Percentiles rank a stretch among this genome's conserved stretches.
Conservation (phyloP, 192 early-diverging fungal genomes). For the Entophlyctis luteolus region DNA sequence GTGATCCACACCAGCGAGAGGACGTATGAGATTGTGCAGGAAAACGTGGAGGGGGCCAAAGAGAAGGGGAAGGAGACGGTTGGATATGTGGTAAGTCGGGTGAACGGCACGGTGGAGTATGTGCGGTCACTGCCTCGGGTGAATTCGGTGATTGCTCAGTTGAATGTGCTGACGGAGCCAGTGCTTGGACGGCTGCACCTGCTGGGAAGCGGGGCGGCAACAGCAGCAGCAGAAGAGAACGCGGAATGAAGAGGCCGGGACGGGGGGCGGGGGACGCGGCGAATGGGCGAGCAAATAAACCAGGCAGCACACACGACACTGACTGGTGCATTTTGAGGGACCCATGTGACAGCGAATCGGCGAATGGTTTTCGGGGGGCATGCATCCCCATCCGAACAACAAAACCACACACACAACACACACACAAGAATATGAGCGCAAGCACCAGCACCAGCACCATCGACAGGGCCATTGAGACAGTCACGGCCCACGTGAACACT, state of each 20-base stretch:
- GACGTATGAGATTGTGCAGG: slow-evolving; percentile 37
- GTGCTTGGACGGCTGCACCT: slow-evolving; percentile 25
- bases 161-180: slow-evolving; percentile 37
- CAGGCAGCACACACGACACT: too few relatives aligned
- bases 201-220: neutral
- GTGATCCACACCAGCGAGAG: slow-evolving; percentile 44
- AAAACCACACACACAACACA: neutral
- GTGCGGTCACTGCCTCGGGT: slow-evolving; percentile 39
- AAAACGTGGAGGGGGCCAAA: slow-evolving; percentile 28
- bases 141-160: slow-evolving; percentile 38
- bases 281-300: too few relatives aligned
- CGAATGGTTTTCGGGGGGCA: neutral
- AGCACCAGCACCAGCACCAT: neutral
- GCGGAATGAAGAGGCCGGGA: too few relatives aligned
- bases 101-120: slow-evolving; percentile 41
- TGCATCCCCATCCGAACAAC: neutral
- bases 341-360: neutral
- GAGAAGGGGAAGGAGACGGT: slow-evolving; percentile 24
- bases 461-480: neutral
- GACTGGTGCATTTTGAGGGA: too few relatives aligned
- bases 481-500: neutral
- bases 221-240: slow-evolving; percentile 12
- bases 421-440: too few relatives aligned
- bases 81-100: slow-evolving; percentile 30
- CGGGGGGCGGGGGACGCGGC: too few relatives aligned